phyloP scores from a whole-genome alignment of 2,329 filamentous ascomycete species.

The Rosellinia necatrix region DNA sequence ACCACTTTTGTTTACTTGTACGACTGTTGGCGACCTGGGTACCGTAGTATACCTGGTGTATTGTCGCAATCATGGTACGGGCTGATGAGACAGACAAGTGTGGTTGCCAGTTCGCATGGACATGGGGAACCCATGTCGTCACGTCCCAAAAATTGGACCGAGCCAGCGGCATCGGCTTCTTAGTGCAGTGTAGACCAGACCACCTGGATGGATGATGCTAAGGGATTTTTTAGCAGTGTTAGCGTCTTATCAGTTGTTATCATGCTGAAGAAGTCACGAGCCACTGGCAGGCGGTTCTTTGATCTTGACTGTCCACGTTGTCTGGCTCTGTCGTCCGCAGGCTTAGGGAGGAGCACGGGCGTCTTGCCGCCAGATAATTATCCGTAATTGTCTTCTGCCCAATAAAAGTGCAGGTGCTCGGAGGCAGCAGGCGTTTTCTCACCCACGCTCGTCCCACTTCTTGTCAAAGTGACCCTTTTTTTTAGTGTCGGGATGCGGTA shows the following conservation, averaged over 20 bases:
- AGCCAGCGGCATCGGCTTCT: constrained; percentile 36
- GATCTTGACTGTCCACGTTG: constrained; percentile 36
- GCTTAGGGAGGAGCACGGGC: too few species aligned
- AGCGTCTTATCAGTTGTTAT: constrained; percentile 36
- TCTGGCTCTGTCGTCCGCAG: constrained; percentile 25
- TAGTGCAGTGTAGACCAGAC: too few species aligned
- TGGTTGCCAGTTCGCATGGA: neutral
- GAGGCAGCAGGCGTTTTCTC: too few species aligned
- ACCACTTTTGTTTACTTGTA: neutral
- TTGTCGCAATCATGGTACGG: constrained; percentile 16
- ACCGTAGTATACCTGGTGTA: neutral
- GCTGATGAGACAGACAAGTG: constrained; percentile 11
- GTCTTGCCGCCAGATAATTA: constrained; percentile 4
- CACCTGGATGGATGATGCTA: neutral
- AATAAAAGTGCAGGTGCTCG: too few species aligned
- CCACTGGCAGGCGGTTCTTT: constrained; percentile 22
- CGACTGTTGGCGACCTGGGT: too few species aligned
- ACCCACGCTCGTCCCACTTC: too few species aligned
- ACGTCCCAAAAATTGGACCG: constrained; percentile 2
- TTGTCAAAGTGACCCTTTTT: too few species aligned
- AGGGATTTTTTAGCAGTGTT: constrained; percentile 11
- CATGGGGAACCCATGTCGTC: neutral
- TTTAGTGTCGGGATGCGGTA: constrained; percentile 5
- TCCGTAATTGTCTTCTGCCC: constrained; percentile 9
- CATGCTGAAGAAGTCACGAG: constrained; percentile 39